These are phyloP conservation scores for Colletotrichum agaves DNA, from an alignment of 2,329 filamentous ascomycete genomes.

Conservation along the genomic window DNA sequence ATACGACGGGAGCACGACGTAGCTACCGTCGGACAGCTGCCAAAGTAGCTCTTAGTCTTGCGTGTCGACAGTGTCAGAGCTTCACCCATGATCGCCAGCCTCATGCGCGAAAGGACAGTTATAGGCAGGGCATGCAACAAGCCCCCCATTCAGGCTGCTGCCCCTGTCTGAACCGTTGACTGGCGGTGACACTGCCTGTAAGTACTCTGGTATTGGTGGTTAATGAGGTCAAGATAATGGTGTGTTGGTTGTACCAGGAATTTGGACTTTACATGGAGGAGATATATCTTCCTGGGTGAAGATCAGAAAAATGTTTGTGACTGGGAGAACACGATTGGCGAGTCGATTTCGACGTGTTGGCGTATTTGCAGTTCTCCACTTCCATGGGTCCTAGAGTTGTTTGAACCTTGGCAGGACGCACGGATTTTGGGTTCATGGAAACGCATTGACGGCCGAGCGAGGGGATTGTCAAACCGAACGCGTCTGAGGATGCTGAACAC, in stretches of 20 bases:
- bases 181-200: background rate
- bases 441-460: slow-evolving; percentile 31
- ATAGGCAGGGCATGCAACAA: background rate
- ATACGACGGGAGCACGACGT: background rate
- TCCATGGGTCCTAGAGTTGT: slow-evolving; percentile 10
- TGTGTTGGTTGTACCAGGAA: slow-evolving; percentile 15
- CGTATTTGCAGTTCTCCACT: background rate
- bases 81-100: slow-evolving; percentile 1
- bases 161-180: slow-evolving; percentile 12
- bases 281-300: slow-evolving; percentile 25
- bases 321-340: slow-evolving; percentile 2
- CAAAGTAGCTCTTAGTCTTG: background rate
- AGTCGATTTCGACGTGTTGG: slow-evolving; percentile 18
- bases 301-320: slow-evolving; percentile 23
- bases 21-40: slow-evolving; percentile 25
- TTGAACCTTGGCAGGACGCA: slow-evolving; percentile 30
- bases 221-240: background rate
- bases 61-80: slow-evolving; percentile 5
- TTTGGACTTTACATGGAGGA: slow-evolving; percentile 22
- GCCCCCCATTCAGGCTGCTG: background rate
- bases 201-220: background rate
- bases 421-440: slow-evolving; percentile 26
- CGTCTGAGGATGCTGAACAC: slow-evolving; percentile 26
- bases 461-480: slow-evolving; percentile 27
- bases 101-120: slow-evolving; percentile 12